Evolutionary conservation across 441 rosid species (phyloP), one percentile per base, ranked within the genome.

Genomic region (Croton setiger): DNA sequence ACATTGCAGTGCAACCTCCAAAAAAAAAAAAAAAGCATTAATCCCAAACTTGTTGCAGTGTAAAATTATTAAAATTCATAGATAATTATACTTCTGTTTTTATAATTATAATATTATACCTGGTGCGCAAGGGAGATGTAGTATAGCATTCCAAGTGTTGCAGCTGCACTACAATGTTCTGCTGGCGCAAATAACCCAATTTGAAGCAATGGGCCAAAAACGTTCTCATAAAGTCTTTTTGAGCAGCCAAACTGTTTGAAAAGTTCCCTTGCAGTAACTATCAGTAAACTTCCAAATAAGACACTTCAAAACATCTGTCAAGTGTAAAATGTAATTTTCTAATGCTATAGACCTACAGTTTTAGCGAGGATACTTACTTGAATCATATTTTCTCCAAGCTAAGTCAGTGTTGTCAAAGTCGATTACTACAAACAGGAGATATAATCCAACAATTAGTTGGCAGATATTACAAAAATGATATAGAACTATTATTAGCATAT

Each of bases 191-290:
- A 86, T 61, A 88, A 75, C 65, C 90, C 90, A 20, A 83, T 88
- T 72, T 86, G 93, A 75, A 88, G 82, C 80, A 88, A 65, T 18
- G 93, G 84, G 43, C 71, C 63, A 52, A 86, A 60, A 43, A 82
- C 72, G 75, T 76, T 75, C 57, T 37, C 72, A 60, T 77, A 86
- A 58, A 88, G 82, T 77, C 75, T 84, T 52, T 83, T 84, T 13
- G 88, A 88, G 83, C 81, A 83, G 45, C 90, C 84, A 54, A 76
- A 84, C 66, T 76, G 86, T 73, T 84, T 88, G 72, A 86, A 80
- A 69, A 88, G 87, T 79, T 88, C 90, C 84, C 93, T 83, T 51
- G 88, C 87, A 75, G 88, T 86, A 63, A 80, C 88, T 88, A 68
- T 53, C 75, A 72, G 72, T 70, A 76, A 80, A 72, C 43, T 63